Percentiles rank a stretch among this genome's conserved stretches.
Conservation (phyloP, 495 filamentous ascomycete species). For the Endocarpon pusillum region DNA sequence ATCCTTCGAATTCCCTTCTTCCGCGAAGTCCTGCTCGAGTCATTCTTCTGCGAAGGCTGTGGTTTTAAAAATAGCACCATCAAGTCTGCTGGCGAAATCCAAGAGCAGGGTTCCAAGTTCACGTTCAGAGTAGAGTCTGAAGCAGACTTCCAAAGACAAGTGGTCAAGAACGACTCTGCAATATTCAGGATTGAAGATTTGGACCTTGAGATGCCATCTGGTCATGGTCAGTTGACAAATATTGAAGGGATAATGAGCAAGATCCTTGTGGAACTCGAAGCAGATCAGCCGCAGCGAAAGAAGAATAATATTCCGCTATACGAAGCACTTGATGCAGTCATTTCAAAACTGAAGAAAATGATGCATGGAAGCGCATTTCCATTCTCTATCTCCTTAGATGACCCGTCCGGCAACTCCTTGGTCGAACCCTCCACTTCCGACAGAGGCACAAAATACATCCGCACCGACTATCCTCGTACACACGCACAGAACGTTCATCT, state of each 20-base stretch:
- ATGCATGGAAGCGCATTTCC: constrained; percentile 58
- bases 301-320: constrained; percentile 55
- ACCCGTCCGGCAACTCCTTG: constrained; percentile 93
- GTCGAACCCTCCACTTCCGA: constrained; percentile 74
- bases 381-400: constrained; percentile 74
- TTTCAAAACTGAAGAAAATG: constrained; percentile 54
- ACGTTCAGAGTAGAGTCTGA: constrained; percentile 50
- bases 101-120: constrained; percentile 71
- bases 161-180: constrained; percentile 81
- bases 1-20: constrained; percentile 90
- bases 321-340: constrained; percentile 55
- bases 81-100: constrained; percentile 76
- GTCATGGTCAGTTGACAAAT: constrained; percentile 77
- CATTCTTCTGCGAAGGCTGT: constrained; percentile 83
- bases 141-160: constrained; percentile 63
- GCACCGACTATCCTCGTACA: constrained; percentile 64
- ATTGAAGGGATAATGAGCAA: constrained; percentile 71
- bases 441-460: constrained; percentile 55
- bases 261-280: constrained; percentile 57
- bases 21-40: constrained; percentile 91
- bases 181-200: constrained; percentile 65
- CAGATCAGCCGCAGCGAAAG: constrained; percentile 59
- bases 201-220: constrained; percentile 80
- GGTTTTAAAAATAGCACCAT: constrained; percentile 78
- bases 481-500: constrained; percentile 71